Conservation (phyloP, 768 basidiomycete genomes). For the Mycena latifolia region DNA sequence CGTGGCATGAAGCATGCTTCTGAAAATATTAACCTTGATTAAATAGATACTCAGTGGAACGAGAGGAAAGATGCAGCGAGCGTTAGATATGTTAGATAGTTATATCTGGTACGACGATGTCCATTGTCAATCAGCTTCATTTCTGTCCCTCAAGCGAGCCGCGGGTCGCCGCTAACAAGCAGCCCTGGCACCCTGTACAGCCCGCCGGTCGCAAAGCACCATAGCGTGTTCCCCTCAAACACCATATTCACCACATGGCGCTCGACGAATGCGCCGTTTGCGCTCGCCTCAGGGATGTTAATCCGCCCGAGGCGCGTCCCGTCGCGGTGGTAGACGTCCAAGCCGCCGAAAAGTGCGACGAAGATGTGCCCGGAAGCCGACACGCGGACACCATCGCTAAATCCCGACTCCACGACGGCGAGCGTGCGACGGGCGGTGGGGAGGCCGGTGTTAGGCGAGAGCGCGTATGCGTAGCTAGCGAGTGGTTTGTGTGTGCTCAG, state of each 20-base stretch:
- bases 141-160: too few species aligned
- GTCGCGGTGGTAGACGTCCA: conserved; percentile 22
- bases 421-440: conserved; percentile 18
- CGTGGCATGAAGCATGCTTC: too few species aligned
- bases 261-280: conserved; percentile 16
- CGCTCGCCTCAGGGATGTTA: conserved; percentile 22
- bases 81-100: too few species aligned
- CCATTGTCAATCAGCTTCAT: too few species aligned
- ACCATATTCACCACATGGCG: conserved; percentile 21
- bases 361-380: conserved; percentile 15
- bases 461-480: conserved; percentile 20
- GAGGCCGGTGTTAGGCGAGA: conserved; percentile 19
- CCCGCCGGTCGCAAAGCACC: conserved; percentile 23
- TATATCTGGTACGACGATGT: too few species aligned
- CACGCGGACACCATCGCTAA: conserved; percentile 15
- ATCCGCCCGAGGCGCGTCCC: conserved; percentile 22
- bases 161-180: conserved; percentile 10
- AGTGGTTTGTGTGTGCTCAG: background rate
- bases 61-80: too few species aligned
- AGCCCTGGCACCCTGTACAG: conserved; percentile 16
- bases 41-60: too few species aligned
- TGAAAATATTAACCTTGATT: too few species aligned
- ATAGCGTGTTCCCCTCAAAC: conserved; percentile 20
- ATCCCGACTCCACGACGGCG: conserved; percentile 12
- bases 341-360: conserved; percentile 19